Evolutionary conservation across 202 grass and related monocot genomes (phyloP).

Genomic region (Musa balbisiana): DNA sequence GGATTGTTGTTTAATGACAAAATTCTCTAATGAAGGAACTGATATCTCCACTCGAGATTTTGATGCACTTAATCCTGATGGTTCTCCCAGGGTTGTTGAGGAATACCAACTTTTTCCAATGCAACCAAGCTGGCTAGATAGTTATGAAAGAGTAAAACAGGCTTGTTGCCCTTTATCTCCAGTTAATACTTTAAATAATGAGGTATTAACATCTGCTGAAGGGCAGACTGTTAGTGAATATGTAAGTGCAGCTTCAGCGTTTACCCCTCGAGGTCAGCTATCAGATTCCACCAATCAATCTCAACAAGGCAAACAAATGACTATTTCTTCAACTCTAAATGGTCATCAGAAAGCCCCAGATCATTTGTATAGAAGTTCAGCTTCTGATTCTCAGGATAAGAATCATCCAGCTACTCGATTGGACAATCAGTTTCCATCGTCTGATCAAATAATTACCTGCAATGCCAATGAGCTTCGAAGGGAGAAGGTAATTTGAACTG

Average conservation of each 20-base stretch:
- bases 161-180: not conserved
- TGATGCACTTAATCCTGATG: not conserved
- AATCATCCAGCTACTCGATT: not conserved
- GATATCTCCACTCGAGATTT: not conserved
- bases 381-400: not conserved
- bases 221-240: constrained; percentile 1
- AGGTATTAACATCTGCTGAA: not conserved
- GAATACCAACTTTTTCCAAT: constrained; percentile 6
- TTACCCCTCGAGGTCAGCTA: not conserved
- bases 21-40: not conserved
- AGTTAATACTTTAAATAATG: not conserved
- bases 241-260: not conserved
- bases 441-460: not conserved
- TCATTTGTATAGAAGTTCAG: not conserved
- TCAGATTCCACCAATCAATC: not conserved
- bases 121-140: constrained; percentile 4
- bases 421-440: not conserved
- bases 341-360: not conserved
- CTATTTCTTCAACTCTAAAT: constrained; percentile 1
- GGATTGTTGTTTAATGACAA: not conserved
- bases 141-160: not conserved
- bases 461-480: not conserved
- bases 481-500: not conserved
- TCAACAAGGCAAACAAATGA: not conserved
- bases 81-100: not conserved